Percentiles rank a stretch among this genome's conserved stretches.
phyloP scores from a whole-genome alignment of 345 rosid species.

The Combretum micranthum region DNA sequence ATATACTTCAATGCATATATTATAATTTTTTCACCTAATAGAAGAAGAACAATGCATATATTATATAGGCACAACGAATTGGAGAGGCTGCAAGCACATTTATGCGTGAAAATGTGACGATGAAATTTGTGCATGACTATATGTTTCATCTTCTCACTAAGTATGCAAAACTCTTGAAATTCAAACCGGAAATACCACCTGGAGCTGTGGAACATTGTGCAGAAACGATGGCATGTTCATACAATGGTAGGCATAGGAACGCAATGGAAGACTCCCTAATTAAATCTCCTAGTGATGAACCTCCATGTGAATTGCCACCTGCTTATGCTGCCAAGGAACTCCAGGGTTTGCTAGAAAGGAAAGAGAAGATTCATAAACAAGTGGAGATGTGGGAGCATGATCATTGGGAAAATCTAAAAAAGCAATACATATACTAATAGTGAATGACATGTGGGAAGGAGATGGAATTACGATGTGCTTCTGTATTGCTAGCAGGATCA shows the following conservation, averaged over 20 bases:
- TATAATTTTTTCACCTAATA: not conserved
- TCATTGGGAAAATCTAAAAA: conserved; percentile 5
- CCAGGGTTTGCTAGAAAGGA: conserved; percentile 18
- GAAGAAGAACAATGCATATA: not conserved
- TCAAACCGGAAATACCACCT: conserved; percentile 32
- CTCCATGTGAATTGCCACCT: conserved; percentile 41
- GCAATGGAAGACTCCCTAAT: conserved; percentile 49
- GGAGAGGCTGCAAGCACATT: conserved; percentile 44
- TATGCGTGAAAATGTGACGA: conserved; percentile 29
- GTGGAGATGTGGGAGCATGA: conserved; percentile 29
- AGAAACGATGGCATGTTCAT: conserved; percentile 33
- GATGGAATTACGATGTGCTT: not conserved
- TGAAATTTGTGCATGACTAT: conserved; percentile 51
- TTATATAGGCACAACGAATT: conserved; percentile 35
- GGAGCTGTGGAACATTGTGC: conserved; percentile 30
- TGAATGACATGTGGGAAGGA: too few relatives aligned
- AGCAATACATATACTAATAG: too few relatives aligned
- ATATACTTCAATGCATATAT: not conserved
- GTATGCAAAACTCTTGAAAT: conserved; percentile 43
- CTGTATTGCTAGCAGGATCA: too few relatives aligned
- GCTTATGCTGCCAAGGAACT: conserved; percentile 23
- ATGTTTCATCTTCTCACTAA: conserved; percentile 43
- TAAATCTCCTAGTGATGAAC: conserved; percentile 26
- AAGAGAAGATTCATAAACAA: conserved; percentile 11
- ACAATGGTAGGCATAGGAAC: conserved; percentile 23